Conservation (phyloP, 495 filamentous ascomycete species). For the Penicillium manginii region DNA sequence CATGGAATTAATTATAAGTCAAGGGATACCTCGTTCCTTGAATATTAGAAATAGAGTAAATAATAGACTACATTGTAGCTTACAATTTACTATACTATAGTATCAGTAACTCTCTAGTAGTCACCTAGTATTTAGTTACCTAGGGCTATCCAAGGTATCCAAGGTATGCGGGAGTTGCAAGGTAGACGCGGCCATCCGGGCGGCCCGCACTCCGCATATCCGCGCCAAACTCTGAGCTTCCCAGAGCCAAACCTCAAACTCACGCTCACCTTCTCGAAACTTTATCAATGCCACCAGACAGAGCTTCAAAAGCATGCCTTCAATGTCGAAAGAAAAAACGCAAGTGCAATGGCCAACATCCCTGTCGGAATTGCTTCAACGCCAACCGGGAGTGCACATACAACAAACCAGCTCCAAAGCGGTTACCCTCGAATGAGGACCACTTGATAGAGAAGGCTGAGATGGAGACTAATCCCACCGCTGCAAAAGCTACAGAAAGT, state of each 20-base stretch:
- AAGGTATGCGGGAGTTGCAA: too few species aligned
- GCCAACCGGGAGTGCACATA: conserved; percentile 15
- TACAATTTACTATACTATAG: too few species aligned
- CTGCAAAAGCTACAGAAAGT: background rate
- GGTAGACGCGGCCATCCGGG: too few species aligned
- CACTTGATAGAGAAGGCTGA: background rate
- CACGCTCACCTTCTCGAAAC: too few species aligned
- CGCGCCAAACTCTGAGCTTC: background rate
- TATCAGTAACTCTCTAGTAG: too few species aligned
- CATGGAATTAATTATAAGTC: background rate
- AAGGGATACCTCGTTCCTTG: too few species aligned
- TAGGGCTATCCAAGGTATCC: too few species aligned
- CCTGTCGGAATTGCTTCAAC: conserved; percentile 32
- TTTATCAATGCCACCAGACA: conserved; percentile 1
- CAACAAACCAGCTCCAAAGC: background rate
- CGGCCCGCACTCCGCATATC: background rate
- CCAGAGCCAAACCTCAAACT: too few species aligned
- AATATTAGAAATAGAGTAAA: too few species aligned
- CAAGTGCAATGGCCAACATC: conserved; percentile 40
- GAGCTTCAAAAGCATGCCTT: background rate
- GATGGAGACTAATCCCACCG: background rate
- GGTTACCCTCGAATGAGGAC: background rate
- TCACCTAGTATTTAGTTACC: too few species aligned
- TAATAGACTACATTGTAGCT: too few species aligned
- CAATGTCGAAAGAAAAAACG: conserved; percentile 41